Evolutionary conservation across 306 rosid genomes (phyloP).

Genomic region (Trifolium repens): DNA sequence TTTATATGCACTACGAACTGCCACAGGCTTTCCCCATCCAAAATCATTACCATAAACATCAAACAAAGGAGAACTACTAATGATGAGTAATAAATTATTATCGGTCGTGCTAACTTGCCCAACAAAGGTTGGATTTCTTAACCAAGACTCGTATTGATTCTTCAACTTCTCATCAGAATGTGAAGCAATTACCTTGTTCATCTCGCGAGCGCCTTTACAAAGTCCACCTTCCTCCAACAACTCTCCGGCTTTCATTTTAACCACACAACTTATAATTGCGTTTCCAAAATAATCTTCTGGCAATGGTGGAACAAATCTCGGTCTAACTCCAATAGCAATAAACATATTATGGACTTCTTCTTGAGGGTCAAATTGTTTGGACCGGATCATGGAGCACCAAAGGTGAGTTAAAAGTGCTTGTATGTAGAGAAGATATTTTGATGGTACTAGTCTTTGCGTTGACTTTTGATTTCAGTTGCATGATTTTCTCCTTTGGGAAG

Average conservation of each 20-base stretch:
- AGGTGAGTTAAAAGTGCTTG: conserved; percentile 49
- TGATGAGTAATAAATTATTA: background rate
- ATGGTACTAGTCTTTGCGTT: background rate
- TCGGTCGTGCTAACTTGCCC: background rate
- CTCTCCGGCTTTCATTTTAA: background rate
- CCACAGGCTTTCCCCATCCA: too few species aligned
- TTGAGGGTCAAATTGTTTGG: conserved; percentile 15
- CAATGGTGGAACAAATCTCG: conserved; percentile 13
- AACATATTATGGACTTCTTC: conserved; percentile 34
- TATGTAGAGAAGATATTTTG: conserved; percentile 51
- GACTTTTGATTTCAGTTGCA: conserved; percentile 40
- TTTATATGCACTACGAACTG: too few species aligned
- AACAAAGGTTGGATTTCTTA: background rate
- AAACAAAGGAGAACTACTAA: too few species aligned
- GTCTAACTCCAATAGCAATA: conserved; percentile 26
- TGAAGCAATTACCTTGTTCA: conserved; percentile 35
- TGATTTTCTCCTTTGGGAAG: conserved; percentile 35
- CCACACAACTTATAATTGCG: background rate
- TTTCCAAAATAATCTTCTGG: background rate
- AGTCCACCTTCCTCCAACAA: conserved; percentile 7
- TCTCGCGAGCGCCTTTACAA: conserved; percentile 45
- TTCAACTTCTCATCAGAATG: conserved; percentile 7
- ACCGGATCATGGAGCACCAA: conserved; percentile 42
- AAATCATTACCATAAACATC: too few species aligned
- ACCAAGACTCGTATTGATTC: background rate